phyloP scores from a whole-genome alignment of 2,329 filamentous ascomycete species.

The Pseudogymnoascus sp. region DNA sequence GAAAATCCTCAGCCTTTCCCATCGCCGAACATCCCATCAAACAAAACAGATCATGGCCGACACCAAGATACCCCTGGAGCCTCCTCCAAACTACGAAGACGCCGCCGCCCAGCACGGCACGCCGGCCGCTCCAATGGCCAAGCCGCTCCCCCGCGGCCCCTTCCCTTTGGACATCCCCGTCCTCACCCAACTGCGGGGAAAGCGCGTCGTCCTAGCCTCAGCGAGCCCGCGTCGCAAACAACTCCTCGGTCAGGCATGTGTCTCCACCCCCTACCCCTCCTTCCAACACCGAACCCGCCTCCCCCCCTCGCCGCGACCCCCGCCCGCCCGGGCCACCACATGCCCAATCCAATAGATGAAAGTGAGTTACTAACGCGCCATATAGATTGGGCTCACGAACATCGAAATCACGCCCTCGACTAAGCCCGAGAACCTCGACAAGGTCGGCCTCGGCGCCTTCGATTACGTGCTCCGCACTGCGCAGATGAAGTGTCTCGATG shows the following conservation, averaged over 20 bases:
- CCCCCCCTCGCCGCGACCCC: background rate
- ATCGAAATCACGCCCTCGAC: conserved; percentile 78
- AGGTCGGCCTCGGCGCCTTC: conserved; percentile 62
- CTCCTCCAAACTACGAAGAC: conserved; percentile 16
- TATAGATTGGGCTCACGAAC: conserved; percentile 67
- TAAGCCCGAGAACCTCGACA: conserved; percentile 77
- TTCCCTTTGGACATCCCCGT: conserved; percentile 72
- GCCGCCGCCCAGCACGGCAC: conserved; percentile 10
- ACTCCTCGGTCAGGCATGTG: conserved; percentile 60
- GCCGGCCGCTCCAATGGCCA: conserved; percentile 6
- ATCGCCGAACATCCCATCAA: background rate
- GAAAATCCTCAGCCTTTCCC: background rate
- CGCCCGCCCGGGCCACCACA: background rate
- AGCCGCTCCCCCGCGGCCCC: conserved; percentile 35
- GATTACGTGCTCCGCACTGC: conserved; percentile 91
- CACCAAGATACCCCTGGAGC: conserved; percentile 14
- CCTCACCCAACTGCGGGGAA: conserved; percentile 64
- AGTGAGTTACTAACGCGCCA: conserved; percentile 2
- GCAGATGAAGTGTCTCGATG: conserved; percentile 68
- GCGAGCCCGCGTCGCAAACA: conserved; percentile 77
- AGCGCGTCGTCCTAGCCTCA: conserved; percentile 82
- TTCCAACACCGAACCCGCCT: background rate
- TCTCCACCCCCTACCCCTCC: background rate
- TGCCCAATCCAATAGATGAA: background rate
- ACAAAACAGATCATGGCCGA: background rate